Conservation (phyloP, 2,329 filamentous ascomycete genomes). For the Arthroderma uncinatum region DNA sequence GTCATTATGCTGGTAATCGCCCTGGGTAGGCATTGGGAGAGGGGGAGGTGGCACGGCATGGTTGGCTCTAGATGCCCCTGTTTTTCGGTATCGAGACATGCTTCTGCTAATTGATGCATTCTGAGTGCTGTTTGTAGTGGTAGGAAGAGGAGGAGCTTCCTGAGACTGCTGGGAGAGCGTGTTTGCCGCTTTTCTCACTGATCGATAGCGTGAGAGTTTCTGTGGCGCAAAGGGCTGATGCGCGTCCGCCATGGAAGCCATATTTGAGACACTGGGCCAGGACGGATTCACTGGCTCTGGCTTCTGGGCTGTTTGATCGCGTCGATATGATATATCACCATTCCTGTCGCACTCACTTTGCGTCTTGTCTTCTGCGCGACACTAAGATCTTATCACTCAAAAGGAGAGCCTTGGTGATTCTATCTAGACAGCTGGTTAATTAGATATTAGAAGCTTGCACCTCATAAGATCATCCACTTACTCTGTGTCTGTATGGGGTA, state of each 20-base stretch:
- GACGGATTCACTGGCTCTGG: background rate
- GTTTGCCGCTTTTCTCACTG: conserved; percentile 39
- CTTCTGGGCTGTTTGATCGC: conserved; percentile 8
- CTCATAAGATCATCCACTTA: too few species aligned
- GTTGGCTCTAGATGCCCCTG: conserved; percentile 8
- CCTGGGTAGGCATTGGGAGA: background rate
- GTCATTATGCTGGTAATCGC: background rate
- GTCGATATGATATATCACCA: background rate
- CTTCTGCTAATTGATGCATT: conserved; percentile 24
- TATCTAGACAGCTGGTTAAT: too few species aligned
- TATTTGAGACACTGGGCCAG: background rate
- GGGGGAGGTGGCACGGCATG: conserved; percentile 11
- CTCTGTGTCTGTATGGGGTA: too few species aligned
- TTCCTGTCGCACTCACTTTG: background rate
- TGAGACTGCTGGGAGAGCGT: conserved; percentile 24
- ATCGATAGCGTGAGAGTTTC: conserved; percentile 50
- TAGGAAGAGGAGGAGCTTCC: conserved; percentile 7
- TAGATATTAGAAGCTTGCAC: too few species aligned
- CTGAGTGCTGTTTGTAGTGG: conserved; percentile 11
- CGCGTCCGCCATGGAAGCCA: conserved; percentile 4
- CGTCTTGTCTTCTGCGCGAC: background rate
- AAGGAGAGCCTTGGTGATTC: too few species aligned
- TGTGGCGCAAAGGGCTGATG: conserved; percentile 16
- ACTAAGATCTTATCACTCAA: too few species aligned
- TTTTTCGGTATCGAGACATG: conserved; percentile 30